Conservation (phyloP, 805 yeast genomes). For the Tanozyma kutaoensis region DNA sequence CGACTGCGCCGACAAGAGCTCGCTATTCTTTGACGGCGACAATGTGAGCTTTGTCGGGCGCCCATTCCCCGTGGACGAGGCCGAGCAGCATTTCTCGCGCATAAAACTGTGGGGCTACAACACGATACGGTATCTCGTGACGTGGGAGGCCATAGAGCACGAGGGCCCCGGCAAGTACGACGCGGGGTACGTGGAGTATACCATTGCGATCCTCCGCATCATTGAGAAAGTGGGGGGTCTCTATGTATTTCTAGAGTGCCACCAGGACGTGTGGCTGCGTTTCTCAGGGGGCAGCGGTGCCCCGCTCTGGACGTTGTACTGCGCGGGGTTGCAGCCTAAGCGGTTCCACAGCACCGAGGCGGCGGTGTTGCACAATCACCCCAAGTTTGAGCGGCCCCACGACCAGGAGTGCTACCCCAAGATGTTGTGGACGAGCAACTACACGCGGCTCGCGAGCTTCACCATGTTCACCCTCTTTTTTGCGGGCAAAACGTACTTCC, state of each 20-base stretch:
- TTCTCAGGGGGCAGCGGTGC: conserved; percentile 88
- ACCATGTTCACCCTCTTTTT: conserved; percentile 82
- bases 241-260: conserved; percentile 75
- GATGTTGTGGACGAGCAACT: conserved; percentile 92
- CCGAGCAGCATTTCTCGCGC: conserved; percentile 51
- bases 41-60: conserved; percentile 69
- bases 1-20: too few species aligned
- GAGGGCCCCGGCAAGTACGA: conserved; percentile 78
- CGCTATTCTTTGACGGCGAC: conserved; percentile 62
- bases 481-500: conserved; percentile 66
- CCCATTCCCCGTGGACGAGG: conserved; percentile 69
- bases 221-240: conserved; percentile 56
- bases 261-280: conserved; percentile 92
- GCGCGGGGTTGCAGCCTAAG: conserved; percentile 77
- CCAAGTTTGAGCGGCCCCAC: conserved; percentile 14
- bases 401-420: conserved; percentile 45
- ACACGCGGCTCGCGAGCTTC: conserved; percentile 57
- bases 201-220: conserved; percentile 45
- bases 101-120: conserved; percentile 77
- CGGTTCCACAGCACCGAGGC: conserved; percentile 65
- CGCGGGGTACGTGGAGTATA: conserved; percentile 58
- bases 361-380: conserved; percentile 57
- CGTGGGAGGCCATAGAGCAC: conserved; percentile 93
- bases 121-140: conserved; percentile 57
- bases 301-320: conserved; percentile 84